Conservation (phyloP, 805 yeast genomes). For the Starmerella sp. region DNA sequence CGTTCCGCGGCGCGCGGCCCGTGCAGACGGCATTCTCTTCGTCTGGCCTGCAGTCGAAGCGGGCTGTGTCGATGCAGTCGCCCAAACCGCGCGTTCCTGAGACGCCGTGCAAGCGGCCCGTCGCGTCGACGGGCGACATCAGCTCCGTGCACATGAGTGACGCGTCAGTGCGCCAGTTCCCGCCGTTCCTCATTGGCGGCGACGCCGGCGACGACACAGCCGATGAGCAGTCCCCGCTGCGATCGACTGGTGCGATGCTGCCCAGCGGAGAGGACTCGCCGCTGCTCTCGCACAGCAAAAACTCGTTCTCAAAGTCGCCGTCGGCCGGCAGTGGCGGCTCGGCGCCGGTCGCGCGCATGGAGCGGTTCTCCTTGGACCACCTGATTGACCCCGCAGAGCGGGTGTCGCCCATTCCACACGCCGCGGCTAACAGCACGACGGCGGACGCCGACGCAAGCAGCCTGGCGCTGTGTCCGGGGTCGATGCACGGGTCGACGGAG, state of each 20-base stretch:
- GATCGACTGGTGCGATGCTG: not conserved
- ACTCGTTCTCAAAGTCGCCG: not conserved
- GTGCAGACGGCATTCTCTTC: conserved; percentile 74
- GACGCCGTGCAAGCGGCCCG: conserved; percentile 45
- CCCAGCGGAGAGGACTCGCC: conserved; percentile 5
- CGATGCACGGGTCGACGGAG: not conserved
- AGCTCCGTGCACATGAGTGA: conserved; percentile 26
- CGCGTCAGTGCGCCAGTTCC: not conserved
- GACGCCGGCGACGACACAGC: not conserved
- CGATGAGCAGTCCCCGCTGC: not conserved
- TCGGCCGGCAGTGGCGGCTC: conserved; percentile 6
- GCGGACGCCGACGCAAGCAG: not conserved
- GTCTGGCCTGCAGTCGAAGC: conserved; percentile 56
- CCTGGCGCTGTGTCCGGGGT: not conserved
- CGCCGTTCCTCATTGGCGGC: not conserved
- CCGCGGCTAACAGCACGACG: too few species aligned
- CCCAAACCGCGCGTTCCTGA: conserved; percentile 35
- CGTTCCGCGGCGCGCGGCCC: conserved; percentile 60
- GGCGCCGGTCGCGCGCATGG: conserved; percentile 18
- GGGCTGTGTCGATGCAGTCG: conserved; percentile 35
- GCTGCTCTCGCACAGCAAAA: conserved; percentile 2
- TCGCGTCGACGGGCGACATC: conserved; percentile 11
- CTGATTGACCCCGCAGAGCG: conserved; percentile 6
- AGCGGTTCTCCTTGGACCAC: conserved; percentile 16
- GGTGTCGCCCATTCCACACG: not conserved